Percentiles rank a stretch among this genome's conserved stretches.
These are phyloP conservation scores for Monosporascus sp. DNA, from an alignment of 2,329 filamentous ascomycete genomes.

Conservation along the genomic window DNA sequence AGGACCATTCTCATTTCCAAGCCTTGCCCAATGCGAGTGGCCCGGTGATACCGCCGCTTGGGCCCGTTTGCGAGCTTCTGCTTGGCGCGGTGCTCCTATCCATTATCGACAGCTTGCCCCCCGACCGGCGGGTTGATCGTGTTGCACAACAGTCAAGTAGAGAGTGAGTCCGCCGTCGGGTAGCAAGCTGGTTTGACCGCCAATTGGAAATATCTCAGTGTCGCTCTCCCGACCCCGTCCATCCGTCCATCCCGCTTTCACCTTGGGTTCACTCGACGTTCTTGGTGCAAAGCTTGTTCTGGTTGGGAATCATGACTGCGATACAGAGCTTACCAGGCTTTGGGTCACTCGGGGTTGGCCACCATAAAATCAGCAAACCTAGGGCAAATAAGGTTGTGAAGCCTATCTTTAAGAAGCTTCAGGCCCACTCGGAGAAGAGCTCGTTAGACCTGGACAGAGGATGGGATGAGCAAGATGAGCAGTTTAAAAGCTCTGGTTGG, in stretches of 20 bases:
- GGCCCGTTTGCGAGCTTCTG: conserved; percentile 10
- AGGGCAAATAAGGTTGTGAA: conserved; percentile 48
- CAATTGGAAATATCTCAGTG: neutral
- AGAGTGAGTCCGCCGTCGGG: neutral
- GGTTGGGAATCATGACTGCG: conserved; percentile 29
- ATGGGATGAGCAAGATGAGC: conserved; percentile 50
- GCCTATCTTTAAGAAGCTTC: conserved; percentile 57
- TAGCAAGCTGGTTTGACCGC: neutral
- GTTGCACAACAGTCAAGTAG: neutral
- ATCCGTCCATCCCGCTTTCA: neutral
- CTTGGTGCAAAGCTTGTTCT: neutral
- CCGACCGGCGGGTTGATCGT: neutral
- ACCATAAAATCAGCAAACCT: conserved; percentile 40
- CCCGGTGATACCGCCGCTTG: conserved; percentile 16
- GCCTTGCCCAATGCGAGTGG: conserved; percentile 12
- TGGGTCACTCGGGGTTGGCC: conserved; percentile 15
- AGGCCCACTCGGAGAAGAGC: conserved; percentile 53
- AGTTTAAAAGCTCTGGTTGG: conserved; percentile 27
- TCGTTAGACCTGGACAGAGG: conserved; percentile 58
- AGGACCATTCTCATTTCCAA: neutral
- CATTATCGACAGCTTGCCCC: neutral
- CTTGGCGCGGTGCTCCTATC: neutral
- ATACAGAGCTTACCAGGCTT: conserved; percentile 27
- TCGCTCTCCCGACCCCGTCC: neutral
- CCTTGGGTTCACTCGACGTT: neutral